Evolutionary conservation across 2,329 filamentous ascomycete species (phyloP).

Genomic region (Trichoderma gracile): DNA sequence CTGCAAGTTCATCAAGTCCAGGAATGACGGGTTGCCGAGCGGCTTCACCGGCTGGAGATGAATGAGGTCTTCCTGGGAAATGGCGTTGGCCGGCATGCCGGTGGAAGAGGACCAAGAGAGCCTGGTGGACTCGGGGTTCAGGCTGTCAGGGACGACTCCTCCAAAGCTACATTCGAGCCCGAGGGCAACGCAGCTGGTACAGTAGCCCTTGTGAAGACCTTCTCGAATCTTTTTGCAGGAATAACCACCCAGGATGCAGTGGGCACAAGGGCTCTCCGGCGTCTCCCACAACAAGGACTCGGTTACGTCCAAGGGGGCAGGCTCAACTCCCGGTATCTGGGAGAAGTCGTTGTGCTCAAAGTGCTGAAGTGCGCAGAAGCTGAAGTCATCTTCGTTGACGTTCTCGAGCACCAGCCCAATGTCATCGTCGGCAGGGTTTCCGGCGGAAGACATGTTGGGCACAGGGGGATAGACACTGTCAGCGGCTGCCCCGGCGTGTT

Average conservation of each 20-base stretch:
- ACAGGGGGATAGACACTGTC: conserved; percentile 38
- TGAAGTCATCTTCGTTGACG: conserved; percentile 59
- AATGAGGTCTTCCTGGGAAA: conserved; percentile 33
- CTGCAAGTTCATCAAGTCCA: conserved; percentile 33
- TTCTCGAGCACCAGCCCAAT: conserved; percentile 58
- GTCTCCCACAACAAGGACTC: conserved; percentile 41
- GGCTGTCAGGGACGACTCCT: conserved; percentile 37
- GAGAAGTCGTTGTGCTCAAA: conserved; percentile 44
- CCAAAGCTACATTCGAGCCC: conserved; percentile 61
- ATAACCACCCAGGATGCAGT: conserved; percentile 55
- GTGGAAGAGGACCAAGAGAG: conserved; percentile 41
- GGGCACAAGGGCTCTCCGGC: conserved; percentile 51
- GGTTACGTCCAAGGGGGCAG: conserved; percentile 1
- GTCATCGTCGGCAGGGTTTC: conserved; percentile 39
- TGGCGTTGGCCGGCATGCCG: conserved; percentile 45
- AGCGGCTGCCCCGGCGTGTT: conserved; percentile 48
- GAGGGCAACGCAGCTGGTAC: conserved; percentile 63
- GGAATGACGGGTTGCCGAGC: conserved; percentile 32
- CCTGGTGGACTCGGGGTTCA: conserved; percentile 39
- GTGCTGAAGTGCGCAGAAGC: conserved; percentile 60
- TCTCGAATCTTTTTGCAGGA: conserved; percentile 62
- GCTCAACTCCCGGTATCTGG: not conserved
- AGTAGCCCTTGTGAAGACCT: conserved; percentile 61
- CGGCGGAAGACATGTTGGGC: conserved; percentile 42
- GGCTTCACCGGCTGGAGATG: conserved; percentile 32